A percentile compares a stretch with the other conserved stretches of the same genome.
These are phyloP conservation scores for Botryotinia calthae DNA, from an alignment of 2,329 filamentous ascomycete genomes.

Conservation along the genomic window DNA sequence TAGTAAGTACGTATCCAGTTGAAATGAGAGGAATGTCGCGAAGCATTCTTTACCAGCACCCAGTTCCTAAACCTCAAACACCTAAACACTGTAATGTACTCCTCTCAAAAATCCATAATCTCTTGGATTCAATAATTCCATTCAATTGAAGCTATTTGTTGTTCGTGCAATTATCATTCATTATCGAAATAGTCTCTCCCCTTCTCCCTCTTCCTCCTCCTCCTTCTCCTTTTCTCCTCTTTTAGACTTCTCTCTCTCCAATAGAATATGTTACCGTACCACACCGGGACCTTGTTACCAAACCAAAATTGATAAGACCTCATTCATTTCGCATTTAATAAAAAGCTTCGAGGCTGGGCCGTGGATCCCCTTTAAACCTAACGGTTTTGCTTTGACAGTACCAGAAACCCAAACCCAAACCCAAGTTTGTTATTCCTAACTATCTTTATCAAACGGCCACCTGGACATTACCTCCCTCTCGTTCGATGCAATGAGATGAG, in stretches of 20 bases:
- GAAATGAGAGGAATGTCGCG: conserved; percentile 11
- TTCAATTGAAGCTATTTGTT: neutral
- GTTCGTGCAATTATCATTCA: neutral
- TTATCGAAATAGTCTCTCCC: neutral
- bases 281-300: conserved; percentile 6
- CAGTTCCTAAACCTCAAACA: conserved; percentile 8
- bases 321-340: conserved; percentile 13
- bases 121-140: neutral
- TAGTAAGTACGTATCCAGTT: neutral
- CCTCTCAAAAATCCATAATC: neutral
- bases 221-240: neutral
- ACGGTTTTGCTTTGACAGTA: conserved; percentile 8
- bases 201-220: neutral
- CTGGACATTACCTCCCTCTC: conserved; percentile 4
- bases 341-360: conserved; percentile 5
- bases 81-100: neutral
- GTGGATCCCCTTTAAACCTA: conserved; percentile 11
- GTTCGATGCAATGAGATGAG: conserved; percentile 13
- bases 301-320: conserved; percentile 9
- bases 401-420: neutral
- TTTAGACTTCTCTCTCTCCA: neutral
- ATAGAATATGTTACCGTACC: conserved; percentile 7
- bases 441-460: neutral
- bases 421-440: neutral
- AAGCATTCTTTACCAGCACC: conserved; percentile 3